Evolutionary conservation across 345 rosid genomes (phyloP), one percentile per base, ranked within the genome.

Genomic region (Melaleuca alternifolia): DNA sequence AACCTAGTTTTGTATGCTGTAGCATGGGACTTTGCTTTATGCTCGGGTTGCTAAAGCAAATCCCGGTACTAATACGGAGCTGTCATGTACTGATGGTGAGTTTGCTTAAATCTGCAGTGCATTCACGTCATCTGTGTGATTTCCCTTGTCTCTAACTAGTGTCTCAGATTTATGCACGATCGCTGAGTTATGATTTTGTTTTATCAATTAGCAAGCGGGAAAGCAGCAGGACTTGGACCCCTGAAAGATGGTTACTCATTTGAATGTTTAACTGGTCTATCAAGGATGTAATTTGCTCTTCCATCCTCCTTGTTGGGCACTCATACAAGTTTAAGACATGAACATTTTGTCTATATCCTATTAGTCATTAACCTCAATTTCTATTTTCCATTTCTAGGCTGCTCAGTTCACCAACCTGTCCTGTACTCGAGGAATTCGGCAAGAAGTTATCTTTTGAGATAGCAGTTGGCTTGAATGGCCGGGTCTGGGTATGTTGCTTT

Each of bases 391-490:
- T 37, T 88, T 87, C 53, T 71, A 96, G 98, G 96, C 79, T 97
- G 90, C 88, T 94, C 88, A 92, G 94, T 86, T 93, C 94, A 56
- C 98, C 97, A 71, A 85, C 96, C 3, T 93, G 95, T 91, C 94
- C 97, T 1, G 94, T 96, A 89, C 94, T 97, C 6, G 97, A 95
- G 88, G 94, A 91, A 85, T 96, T 96, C 51, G 95, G 98, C 88
- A 94, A 93, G 91, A 94, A 94, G 86, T 91, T 93, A 62, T 91
- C 98, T 18, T 96, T 94, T 88, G 97, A 94, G 91, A 92, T 93
- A 86, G 98, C 95, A n/a, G 90, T 92, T 86, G 98, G 99, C 87
- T 85, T 94, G 86, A 95, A 95, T 86, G 99, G 98, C 84, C 90
- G 96, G 50, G 96, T 93, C 82, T 94, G 96, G 96, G 99, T 94